These are phyloP conservation scores for Trichoderma erinaceum DNA, from an alignment of 495 filamentous ascomycete species.

Conservation along the genomic window DNA sequence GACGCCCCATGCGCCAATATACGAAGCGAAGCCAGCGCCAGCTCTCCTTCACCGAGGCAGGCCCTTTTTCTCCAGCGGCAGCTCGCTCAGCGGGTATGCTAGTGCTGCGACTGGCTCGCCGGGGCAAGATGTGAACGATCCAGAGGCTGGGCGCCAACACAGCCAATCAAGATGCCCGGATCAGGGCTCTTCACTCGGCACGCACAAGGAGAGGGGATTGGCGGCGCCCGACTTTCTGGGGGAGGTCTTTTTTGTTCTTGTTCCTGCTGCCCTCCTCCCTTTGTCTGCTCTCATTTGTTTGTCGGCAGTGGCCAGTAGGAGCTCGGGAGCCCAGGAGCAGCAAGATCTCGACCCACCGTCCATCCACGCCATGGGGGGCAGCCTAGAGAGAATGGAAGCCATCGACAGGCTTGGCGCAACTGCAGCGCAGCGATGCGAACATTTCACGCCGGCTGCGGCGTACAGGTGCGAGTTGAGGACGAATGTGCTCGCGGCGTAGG, in stretches of 20 bases:
- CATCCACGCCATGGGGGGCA: slow-evolving; percentile 7
- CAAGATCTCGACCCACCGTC: slow-evolving; percentile 10
- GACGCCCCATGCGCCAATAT: neutral
- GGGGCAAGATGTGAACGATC: slow-evolving; percentile 13
- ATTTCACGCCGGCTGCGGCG: neutral
- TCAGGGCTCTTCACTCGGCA: slow-evolving; percentile 15
- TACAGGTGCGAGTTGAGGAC: too few species aligned
- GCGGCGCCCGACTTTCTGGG: slow-evolving; percentile 1
- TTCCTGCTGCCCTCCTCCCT: neutral
- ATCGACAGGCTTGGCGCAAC: neutral
- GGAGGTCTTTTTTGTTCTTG: neutral
- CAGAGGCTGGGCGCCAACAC: slow-evolving; percentile 32
- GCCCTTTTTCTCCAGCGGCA: neutral
- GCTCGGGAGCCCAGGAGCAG: slow-evolving; percentile 2
- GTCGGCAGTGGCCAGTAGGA: slow-evolving; percentile 6
- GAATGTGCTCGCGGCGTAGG: neutral
- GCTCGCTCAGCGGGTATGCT: slow-evolving; percentile 15
- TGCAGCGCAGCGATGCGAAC: neutral
- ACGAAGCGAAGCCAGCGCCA: neutral
- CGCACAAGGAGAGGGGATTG: neutral
- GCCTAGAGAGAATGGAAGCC: neutral
- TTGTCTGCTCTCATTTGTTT: neutral
- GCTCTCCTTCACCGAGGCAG: neutral
- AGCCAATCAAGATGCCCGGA: slow-evolving; percentile 33
- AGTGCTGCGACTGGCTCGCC: slow-evolving; percentile 22